Conservation (phyloP, 2,329 filamentous ascomycete species). For the Phialocephala subalpina region DNA sequence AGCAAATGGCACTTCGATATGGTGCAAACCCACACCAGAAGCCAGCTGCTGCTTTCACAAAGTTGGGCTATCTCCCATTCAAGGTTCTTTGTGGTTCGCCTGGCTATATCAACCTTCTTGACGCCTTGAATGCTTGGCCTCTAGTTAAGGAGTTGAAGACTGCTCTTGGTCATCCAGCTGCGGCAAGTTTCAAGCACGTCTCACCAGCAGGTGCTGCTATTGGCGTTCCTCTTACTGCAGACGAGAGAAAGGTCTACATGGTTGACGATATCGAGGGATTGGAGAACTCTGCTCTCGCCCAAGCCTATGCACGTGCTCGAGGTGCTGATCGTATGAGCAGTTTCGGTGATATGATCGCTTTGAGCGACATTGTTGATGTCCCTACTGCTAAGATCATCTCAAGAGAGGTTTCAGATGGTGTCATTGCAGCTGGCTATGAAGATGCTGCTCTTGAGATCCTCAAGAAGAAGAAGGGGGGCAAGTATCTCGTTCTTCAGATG, state of each 20-base stretch:
- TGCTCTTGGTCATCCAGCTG: conserved; percentile 86
- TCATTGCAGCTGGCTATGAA: conserved; percentile 89
- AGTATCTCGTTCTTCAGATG: conserved; percentile 95
- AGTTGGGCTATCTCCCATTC: conserved; percentile 83
- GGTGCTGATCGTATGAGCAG: conserved; percentile 98
- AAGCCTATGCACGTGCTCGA: conserved; percentile 94
- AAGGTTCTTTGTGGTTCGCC: conserved; percentile 90
- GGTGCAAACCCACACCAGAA: conserved; percentile 99
- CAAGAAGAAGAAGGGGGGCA: conserved; percentile 97
- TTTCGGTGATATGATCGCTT: conserved; percentile 95
- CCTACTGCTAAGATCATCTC: conserved; percentile 97
- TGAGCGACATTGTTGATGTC: conserved; percentile 89
- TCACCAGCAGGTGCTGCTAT: conserved; percentile 96
- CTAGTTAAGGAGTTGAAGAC: conserved; percentile 95
- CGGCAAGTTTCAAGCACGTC: conserved; percentile 98
- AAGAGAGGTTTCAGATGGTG: conserved; percentile 95
- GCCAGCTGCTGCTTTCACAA: conserved; percentile 85
- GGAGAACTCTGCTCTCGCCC: conserved; percentile 84
- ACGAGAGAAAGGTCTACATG: conserved; percentile 98
- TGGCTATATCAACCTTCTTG: conserved; percentile 96
- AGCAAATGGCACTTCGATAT: conserved; percentile 89
- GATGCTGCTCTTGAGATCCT: conserved; percentile 88
- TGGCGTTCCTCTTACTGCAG: conserved; percentile 82
- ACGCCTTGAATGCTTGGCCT: conserved; percentile 96
- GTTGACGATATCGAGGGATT: conserved; percentile 94